Evolutionary conservation across 306 rosid species (phyloP), one percentile per base, ranked within the genome.

Genomic region (Inga oerstediana): DNA sequence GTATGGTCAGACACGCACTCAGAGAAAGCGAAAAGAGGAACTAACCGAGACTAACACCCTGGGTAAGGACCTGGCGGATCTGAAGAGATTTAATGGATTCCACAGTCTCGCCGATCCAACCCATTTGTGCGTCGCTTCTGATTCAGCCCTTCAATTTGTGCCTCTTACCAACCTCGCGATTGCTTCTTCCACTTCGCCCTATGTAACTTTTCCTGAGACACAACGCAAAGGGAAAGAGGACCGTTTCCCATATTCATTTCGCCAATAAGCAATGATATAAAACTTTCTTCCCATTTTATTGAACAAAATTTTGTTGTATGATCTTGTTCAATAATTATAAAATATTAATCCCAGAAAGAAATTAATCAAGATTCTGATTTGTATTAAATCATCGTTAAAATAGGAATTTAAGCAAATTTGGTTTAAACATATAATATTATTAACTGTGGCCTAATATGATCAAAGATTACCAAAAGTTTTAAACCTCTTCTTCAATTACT

Each of bases 31-130:
- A 52, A 27, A 37, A 67, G 61, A 39, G 51, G 69, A 85, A 84
- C 97, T 52, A 76, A 93, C 98, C 98, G 32, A 93, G 97, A 86
- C 97, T 93, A 88, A 93, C 88, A 62, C 74, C 93, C 84, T 93
- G 98, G 32, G 92, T 84, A 72, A 93, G 90, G 65, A 90, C 88
- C 87, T 93, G 98, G 35, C 98, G 97, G 90, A 93, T 89, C 98
- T 91, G 98, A 80, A 93, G 76, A 84, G 97, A 93, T 86, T 89
- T 93, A 84, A 93, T 48, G 82, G 98, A 93, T 37, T 91, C 94
- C 49, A 93, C 62, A 20, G 81, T 81, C 72, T 93, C 98, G n/a
- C 90, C 90, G 84, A 91, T 88, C 90, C 88, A 91, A 76, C 97
- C 97, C 98, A 93, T 93, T 79, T 46, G 54, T 35, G 10, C 32